A percentile compares a stretch with the other conserved stretches of the same genome.
Conservation (phyloP, 768 basidiomycete genomes). For the Crepidotus variabilis region DNA sequence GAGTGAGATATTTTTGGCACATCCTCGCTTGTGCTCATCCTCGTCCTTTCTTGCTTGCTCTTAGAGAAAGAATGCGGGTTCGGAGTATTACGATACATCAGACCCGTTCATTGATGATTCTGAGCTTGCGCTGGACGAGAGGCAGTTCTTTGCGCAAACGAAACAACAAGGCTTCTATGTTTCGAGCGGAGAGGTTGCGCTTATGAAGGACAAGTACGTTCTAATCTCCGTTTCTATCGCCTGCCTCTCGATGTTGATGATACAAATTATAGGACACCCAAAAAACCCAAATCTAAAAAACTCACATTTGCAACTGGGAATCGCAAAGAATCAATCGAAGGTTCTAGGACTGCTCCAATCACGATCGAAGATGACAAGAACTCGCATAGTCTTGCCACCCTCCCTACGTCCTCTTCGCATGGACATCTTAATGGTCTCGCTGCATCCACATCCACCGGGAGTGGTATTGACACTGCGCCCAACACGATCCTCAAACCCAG, state of each 20-base stretch:
- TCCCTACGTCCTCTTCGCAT: constrained; percentile 13
- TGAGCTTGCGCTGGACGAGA: constrained; percentile 85
- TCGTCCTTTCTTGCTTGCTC: not conserved
- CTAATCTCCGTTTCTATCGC: constrained; percentile 13
- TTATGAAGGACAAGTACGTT: constrained; percentile 70
- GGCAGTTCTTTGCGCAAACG: constrained; percentile 87
- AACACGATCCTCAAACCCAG: not conserved
- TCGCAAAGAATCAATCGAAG: not conserved
- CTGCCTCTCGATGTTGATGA: not conserved
- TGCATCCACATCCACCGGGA: not conserved
- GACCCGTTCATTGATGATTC: constrained; percentile 99
- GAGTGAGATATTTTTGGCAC: not conserved
- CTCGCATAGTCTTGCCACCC: not conserved
- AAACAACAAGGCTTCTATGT: constrained; percentile 94
- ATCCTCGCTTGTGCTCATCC: not conserved
- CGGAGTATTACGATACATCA: constrained; percentile 84
- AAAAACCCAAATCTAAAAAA: constrained; percentile 72
- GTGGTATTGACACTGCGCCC: not conserved
- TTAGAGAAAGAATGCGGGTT: constrained; percentile 43
- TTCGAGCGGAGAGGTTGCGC: constrained; percentile 79
- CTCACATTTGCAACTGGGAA: constrained; percentile 22
- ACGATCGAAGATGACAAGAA: not conserved
- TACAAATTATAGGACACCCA: constrained; percentile 43
- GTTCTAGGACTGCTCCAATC: not conserved
- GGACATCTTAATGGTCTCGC: not conserved